Evolutionary conservation across 2,329 filamentous ascomycete genomes (phyloP).

Genomic region (Ceratocystis cacaofunesta): DNA sequence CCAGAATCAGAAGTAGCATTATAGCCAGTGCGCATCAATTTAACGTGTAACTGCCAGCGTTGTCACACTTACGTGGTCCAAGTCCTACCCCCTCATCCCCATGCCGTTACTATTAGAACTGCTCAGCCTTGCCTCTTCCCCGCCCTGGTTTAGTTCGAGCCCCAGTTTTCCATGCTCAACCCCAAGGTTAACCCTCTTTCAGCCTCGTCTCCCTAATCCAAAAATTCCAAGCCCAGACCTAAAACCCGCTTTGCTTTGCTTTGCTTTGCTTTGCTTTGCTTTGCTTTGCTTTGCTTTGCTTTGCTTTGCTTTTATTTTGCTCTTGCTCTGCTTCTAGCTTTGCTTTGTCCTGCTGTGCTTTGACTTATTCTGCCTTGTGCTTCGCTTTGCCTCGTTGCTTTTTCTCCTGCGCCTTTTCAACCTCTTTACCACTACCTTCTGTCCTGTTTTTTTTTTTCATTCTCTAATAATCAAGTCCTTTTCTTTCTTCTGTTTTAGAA

Average conservation of each 20-base stretch:
- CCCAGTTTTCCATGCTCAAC: background rate
- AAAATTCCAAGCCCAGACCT: background rate
- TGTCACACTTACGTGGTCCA: no score
- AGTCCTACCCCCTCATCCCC: background rate
- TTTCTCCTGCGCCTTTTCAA: no score
- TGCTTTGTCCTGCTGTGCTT: background rate
- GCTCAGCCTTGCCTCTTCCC: background rate
- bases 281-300: background rate
- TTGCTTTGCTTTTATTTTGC: background rate
- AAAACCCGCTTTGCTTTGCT: background rate
- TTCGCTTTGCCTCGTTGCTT: no score
- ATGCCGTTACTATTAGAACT: background rate
- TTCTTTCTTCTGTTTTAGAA: no score
- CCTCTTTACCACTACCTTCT: no score
- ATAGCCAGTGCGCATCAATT: no score
- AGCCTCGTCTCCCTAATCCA: background rate
- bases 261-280: background rate
- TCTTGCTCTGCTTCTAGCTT: background rate
- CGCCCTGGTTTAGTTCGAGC: background rate
- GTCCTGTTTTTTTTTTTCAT: no score
- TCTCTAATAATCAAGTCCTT: no score
- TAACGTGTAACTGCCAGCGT: no score
- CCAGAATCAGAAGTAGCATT: no score
- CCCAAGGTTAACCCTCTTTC: background rate
- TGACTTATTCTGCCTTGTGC: background rate